Evolutionary conservation across 208 protist species (phyloP).

Genomic region (Trypanosoma avium): DNA sequence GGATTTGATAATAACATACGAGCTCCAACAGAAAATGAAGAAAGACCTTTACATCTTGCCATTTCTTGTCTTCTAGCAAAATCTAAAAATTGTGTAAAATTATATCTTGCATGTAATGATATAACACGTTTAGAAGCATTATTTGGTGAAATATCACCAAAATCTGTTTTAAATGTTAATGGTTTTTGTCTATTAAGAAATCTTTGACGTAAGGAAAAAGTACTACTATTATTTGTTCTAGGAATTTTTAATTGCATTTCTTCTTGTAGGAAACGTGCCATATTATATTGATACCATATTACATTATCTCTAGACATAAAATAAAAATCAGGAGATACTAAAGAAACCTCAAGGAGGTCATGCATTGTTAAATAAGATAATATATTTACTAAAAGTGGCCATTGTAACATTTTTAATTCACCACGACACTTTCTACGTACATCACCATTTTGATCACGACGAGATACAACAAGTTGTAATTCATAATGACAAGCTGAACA

Average conservation of each 20-base stretch:
- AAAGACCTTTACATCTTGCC: slow-evolving; percentile 73
- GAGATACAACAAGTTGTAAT: slow-evolving; percentile 76
- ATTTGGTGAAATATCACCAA: slow-evolving; percentile 29
- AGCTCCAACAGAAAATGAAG: slow-evolving; percentile 65
- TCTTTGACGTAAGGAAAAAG: slow-evolving; percentile 1
- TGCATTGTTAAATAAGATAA: slow-evolving; percentile 60
- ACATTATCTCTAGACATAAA: slow-evolving; percentile 84
- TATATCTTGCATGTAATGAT: slow-evolving; percentile 84
- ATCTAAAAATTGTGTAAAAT: slow-evolving; percentile 88
- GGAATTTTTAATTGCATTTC: slow-evolving; percentile 34
- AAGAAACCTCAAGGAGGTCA: slow-evolving; percentile 52
- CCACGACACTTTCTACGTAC: slow-evolving; percentile 72
- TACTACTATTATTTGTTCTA: not conserved
- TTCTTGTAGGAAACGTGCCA: slow-evolving; percentile 52
- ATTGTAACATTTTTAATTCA: slow-evolving; percentile 84
- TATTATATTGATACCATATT: slow-evolving; percentile 89
- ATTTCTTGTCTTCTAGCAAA: slow-evolving; percentile 77
- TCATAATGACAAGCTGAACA: slow-evolving; percentile 82
- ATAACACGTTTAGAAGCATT: slow-evolving; percentile 79
- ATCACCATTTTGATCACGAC: slow-evolving; percentile 60
- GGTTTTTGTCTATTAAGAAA: not conserved
- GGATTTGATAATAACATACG: slow-evolving; percentile 71
- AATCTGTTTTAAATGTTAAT: slow-evolving; percentile 5
- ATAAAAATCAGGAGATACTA: slow-evolving; percentile 85
- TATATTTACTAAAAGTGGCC: slow-evolving; percentile 70